Base-by-base conservation (phyloP, 345 rosid genomes). In the Firmiana major region DNA sequence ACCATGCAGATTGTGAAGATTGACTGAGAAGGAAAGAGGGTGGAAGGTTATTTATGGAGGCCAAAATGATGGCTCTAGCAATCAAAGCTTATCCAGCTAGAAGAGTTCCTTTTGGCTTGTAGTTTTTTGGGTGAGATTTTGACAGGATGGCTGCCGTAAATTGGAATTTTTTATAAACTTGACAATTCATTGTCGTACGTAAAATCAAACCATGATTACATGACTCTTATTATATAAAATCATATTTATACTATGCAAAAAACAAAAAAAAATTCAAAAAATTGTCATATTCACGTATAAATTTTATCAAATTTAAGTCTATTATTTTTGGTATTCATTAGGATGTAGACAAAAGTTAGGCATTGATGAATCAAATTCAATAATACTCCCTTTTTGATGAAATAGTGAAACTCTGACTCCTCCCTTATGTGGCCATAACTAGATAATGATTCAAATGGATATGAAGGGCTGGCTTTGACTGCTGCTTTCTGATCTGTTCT, bases 381-480 rank as follows among this genome's bases (percentile, higher is more conserved):
- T 11, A n/a, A 24, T 68, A 16, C 5, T 17, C 10, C 28, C 6
- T 58, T 69, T 48, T 16, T 28, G 13, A 46, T 9, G 24, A 0
- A 31, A 31, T 31, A 7, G 9, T 71, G 62, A 31, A 71, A 71
- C 45, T 71, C 75, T 54, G 75, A 71, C 75, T 53, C 63, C 48
- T 53, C 63, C 46, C 63, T 53, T 53, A 34, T 3, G 63, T 54
- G 75, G 45, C 34, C 60, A 36, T 71, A 58, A 5, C 38, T 8
- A 71, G 63, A 22, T 54, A 0, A 71, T 53, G 75, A 71, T 62
- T 53, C 62, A 11, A 53, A 34, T 53, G 75, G 63, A 71, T 71
- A 71, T 69, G 73, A 6, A 62, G 24, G 26, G 21, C 26, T 55
- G 24, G 11, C 26, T 55, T 55, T 7, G 26, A n/a, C 34, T 31